phyloP scores from a whole-genome alignment of 1,139 yeast genomes.

The Kodamaea suecica region DNA sequence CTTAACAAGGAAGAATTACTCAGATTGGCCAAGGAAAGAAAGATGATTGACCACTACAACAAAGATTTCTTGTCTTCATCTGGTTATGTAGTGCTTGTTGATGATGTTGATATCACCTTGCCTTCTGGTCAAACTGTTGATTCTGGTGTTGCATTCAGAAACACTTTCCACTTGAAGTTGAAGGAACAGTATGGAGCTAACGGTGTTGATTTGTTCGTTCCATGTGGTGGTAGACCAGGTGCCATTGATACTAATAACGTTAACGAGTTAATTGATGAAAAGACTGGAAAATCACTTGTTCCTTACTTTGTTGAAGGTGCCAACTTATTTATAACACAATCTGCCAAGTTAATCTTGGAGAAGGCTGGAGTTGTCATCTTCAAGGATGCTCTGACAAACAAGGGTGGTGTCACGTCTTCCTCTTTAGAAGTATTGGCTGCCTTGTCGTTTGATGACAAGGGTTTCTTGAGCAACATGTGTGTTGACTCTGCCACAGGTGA shows the following conservation, averaged over 20 bases:
- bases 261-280: constrained; percentile 62
- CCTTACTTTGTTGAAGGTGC: constrained; percentile 98
- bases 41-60: constrained; percentile 73
- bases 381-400: constrained; percentile 96
- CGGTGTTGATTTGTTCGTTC: constrained; percentile 80
- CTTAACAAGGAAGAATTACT: constrained; percentile 74
- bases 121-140: constrained; percentile 76
- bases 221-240: constrained; percentile 99
- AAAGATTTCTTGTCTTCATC: constrained; percentile 58
- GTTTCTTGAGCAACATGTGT: constrained; percentile 75
- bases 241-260: constrained; percentile 91
- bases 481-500: constrained; percentile 49
- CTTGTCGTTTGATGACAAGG: constrained; percentile 82
- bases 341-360: constrained; percentile 85
- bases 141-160: constrained; percentile 90
- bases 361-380: constrained; percentile 81
- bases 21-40: constrained; percentile 74
- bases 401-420: constrained; percentile 98
- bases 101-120: constrained; percentile 73
- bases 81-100: constrained; percentile 84
- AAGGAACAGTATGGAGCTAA: constrained; percentile 59
- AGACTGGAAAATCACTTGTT: constrained; percentile 72
- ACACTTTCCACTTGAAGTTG: constrained; percentile 77
- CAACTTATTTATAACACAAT: constrained; percentile 89
- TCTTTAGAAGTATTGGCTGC: constrained; percentile 95